These are phyloP conservation scores for Sphagnum magellanicum DNA, from an alignment of 228 moss, liverwort and hornwort species.

Conservation along the genomic window DNA sequence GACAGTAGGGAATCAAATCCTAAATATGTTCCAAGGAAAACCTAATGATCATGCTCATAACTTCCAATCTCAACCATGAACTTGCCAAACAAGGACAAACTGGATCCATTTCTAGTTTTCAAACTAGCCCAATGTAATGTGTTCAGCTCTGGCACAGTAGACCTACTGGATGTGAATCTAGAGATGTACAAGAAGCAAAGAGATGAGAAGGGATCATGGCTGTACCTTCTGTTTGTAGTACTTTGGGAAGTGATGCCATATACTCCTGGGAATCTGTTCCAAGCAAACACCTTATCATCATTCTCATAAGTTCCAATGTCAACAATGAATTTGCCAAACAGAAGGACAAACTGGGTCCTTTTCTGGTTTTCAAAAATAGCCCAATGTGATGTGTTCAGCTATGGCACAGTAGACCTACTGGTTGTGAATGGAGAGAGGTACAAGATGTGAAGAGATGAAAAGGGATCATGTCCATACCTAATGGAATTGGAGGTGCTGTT, in stretches of 20 bases:
- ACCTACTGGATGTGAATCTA: too few relatives aligned
- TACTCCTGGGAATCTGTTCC: too few relatives aligned
- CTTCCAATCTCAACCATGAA: background rate
- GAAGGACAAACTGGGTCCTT: background rate
- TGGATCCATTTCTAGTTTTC: background rate
- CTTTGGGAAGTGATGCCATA: too few relatives aligned
- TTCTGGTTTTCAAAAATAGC: background rate
- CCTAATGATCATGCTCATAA: background rate
- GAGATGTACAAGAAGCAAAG: too few relatives aligned
- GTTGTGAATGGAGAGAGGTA: background rate
- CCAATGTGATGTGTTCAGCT: background rate
- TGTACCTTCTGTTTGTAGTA: too few relatives aligned
- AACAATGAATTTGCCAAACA: background rate
- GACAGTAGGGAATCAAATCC: too few relatives aligned
- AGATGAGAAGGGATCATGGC: too few relatives aligned
- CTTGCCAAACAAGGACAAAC: background rate
- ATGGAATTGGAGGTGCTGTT: conserved; percentile 5
- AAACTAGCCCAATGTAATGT: background rate
- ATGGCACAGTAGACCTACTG: background rate
- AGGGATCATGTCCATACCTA: too few relatives aligned
- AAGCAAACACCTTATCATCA: too few relatives aligned
- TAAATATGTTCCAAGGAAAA: too few relatives aligned
- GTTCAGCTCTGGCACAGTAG: too few relatives aligned
- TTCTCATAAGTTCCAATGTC: background rate
- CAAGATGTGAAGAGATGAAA: background rate